phyloP scores from a whole-genome alignment of 768 basidiomycete genomes.

The Chalciporus piperatus region DNA sequence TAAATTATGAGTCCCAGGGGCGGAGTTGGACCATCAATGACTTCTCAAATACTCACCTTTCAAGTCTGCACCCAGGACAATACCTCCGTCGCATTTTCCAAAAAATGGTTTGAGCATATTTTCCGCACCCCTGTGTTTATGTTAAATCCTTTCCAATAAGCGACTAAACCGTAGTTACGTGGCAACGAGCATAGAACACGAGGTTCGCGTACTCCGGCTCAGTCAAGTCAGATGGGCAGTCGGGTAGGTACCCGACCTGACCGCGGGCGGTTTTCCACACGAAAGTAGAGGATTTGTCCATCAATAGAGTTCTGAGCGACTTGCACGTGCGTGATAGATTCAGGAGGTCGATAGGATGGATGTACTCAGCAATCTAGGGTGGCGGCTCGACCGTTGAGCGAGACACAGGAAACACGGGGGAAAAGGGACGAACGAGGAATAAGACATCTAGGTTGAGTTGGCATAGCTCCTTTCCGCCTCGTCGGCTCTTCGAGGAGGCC shows the following conservation, averaged over 20 bases:
- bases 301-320: slow-evolving; percentile 35
- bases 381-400: neutral
- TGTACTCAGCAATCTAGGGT: slow-evolving; percentile 37
- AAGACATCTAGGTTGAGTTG: slow-evolving; percentile 19
- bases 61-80: slow-evolving; percentile 1
- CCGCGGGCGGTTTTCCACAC: slow-evolving; percentile 27
- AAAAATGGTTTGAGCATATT: neutral
- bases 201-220: slow-evolving; percentile 46
- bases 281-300: slow-evolving; percentile 25
- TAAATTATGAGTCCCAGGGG: neutral
- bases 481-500: neutral
- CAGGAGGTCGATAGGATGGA: slow-evolving; percentile 31
- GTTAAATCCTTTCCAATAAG: neutral
- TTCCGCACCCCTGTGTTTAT: slow-evolving; percentile 7
- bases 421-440: slow-evolving; percentile 9
- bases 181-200: slow-evolving; percentile 31
- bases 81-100: slow-evolving; percentile 16
- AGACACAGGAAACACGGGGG: neutral
- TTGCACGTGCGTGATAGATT: slow-evolving; percentile 40
- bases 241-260: slow-evolving; percentile 37
- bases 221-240: slow-evolving; percentile 42
- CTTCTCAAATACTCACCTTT: slow-evolving; percentile 4
- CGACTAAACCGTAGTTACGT: slow-evolving; percentile 4
- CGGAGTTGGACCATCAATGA: neutral
- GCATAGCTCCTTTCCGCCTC: neutral